Evolutionary conservation across 2,329 filamentous ascomycete genomes (phyloP).

Genomic region (Phyllosticta citrichinensis): DNA sequence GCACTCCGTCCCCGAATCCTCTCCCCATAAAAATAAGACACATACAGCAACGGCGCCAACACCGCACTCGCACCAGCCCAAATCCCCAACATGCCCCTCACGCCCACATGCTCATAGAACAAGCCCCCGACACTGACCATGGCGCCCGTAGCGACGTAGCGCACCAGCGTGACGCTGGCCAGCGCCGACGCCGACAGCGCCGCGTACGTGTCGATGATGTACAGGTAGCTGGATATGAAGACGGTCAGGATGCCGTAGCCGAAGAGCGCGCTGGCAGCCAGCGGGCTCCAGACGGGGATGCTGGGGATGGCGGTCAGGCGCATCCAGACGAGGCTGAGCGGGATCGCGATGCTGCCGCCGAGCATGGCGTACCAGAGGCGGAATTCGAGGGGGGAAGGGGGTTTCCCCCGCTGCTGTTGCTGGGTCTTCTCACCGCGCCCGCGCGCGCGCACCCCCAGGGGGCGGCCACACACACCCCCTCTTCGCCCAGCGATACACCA

Average conservation of each 20-base stretch:
- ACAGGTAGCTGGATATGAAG: conserved; percentile 29
- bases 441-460: no score
- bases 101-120: conserved; percentile 30
- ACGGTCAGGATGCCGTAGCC: conserved; percentile 36
- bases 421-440: no score
- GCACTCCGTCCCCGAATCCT: background rate
- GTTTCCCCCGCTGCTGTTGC: no score
- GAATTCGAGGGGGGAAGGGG: conserved; percentile 12
- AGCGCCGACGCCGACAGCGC: conserved; percentile 32
- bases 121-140: conserved; percentile 29
- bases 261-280: background rate
- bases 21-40: conserved; percentile 25
- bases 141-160: conserved; percentile 26
- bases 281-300: conserved; percentile 37
- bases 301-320: conserved; percentile 36
- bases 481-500: conserved; percentile 37
- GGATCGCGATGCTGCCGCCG: conserved; percentile 29
- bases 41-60: conserved; percentile 23
- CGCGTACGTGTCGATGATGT: conserved; percentile 31
- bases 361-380: conserved; percentile 36
- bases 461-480: background rate
- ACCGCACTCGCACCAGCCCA: conserved; percentile 25
- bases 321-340: conserved; percentile 41
- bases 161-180: conserved; percentile 21
- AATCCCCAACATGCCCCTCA: conserved; percentile 33